A percentile compares a stretch with the other conserved stretches of the same genome.
phyloP scores from a whole-genome alignment of 495 filamentous ascomycete species.

The Xanthoparmelia taractica region DNA sequence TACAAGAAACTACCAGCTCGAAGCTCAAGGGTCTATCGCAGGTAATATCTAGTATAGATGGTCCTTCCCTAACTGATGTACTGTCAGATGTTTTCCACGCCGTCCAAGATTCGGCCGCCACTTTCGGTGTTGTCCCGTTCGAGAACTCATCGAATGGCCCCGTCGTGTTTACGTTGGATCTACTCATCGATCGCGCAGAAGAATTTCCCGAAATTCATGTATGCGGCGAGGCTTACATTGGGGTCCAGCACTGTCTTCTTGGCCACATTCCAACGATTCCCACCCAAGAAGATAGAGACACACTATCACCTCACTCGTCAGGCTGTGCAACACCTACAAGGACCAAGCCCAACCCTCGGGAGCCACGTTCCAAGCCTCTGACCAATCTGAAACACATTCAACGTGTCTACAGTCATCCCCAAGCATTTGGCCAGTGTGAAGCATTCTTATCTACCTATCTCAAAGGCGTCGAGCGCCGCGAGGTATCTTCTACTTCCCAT shows the following conservation, averaged over 20 bases:
- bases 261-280: constrained; percentile 38
- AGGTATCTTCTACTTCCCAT: constrained; percentile 78
- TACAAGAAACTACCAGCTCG: constrained; percentile 44
- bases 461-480: constrained; percentile 64
- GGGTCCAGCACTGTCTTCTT: constrained; percentile 79
- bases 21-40: constrained; percentile 53
- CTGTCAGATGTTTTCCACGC: constrained; percentile 64
- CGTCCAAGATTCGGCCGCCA: constrained; percentile 55
- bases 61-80: constrained; percentile 22
- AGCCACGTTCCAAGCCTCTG: constrained; percentile 32
- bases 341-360: constrained; percentile 22
- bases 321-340: constrained; percentile 26
- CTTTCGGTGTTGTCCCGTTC: constrained; percentile 82
- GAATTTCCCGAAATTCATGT: constrained; percentile 59
- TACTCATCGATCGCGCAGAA: constrained; percentile 63
- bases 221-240: constrained; percentile 72
- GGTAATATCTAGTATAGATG: constrained; percentile 35
- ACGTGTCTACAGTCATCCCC: constrained; percentile 79
- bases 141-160: constrained; percentile 93
- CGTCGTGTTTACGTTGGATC: constrained; percentile 80
- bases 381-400: constrained; percentile 41
- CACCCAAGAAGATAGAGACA: constrained; percentile 16
- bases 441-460: constrained; percentile 59
- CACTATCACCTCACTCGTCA: constrained; percentile 34
- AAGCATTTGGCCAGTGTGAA: constrained; percentile 91